Percentiles rank a stretch among this genome's conserved stretches.
These are phyloP conservation scores for Saxispiralis lemnorum DNA, from an alignment of 495 filamentous ascomycete species.

Conservation along the genomic window DNA sequence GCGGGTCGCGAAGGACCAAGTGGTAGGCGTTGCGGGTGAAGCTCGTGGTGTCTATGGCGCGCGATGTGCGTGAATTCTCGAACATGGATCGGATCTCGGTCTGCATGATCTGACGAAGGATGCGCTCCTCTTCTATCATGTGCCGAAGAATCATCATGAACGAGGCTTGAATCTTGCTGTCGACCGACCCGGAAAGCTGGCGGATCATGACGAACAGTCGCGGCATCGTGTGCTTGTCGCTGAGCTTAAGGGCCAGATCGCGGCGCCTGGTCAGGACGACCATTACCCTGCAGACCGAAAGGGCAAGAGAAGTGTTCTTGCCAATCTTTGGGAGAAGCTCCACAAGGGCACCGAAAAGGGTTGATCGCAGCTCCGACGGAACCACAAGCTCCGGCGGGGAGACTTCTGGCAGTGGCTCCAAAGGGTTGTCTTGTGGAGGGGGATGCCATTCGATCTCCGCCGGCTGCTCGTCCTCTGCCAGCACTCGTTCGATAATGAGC, in stretches of 20 bases:
- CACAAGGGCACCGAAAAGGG: conserved; percentile 56
- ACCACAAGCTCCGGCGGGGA: conserved; percentile 45
- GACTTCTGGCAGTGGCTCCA: conserved; percentile 30
- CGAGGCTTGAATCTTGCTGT: conserved; percentile 55
- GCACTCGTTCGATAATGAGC: conserved; percentile 72
- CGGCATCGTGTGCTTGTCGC: conserved; percentile 75
- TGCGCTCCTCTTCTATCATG: conserved; percentile 83
- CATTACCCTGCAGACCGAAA: conserved; percentile 69
- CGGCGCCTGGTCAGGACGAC: conserved; percentile 75
- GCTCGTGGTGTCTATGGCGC: conserved; percentile 46
- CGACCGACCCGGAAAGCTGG: conserved; percentile 62
- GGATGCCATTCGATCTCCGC: conserved; percentile 50
- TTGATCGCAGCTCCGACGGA: conserved; percentile 43
- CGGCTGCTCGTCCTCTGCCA: conserved; percentile 74
- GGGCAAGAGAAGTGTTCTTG: conserved; percentile 67
- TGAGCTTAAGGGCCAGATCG: conserved; percentile 53
- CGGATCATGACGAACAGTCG: conserved; percentile 87
- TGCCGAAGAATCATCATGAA: conserved; percentile 83
- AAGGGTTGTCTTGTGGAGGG: conserved; percentile 37
- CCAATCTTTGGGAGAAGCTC: conserved; percentile 71
- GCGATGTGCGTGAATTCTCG: conserved; percentile 36
- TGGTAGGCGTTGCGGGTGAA: conserved; percentile 69
- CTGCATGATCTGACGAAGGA: conserved; percentile 78
- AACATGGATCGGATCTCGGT: conserved; percentile 70
- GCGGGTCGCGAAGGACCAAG: conserved; percentile 64